Evolutionary conservation across 306 rosid genomes (phyloP).

Genomic region (Alnus rubra): DNA sequence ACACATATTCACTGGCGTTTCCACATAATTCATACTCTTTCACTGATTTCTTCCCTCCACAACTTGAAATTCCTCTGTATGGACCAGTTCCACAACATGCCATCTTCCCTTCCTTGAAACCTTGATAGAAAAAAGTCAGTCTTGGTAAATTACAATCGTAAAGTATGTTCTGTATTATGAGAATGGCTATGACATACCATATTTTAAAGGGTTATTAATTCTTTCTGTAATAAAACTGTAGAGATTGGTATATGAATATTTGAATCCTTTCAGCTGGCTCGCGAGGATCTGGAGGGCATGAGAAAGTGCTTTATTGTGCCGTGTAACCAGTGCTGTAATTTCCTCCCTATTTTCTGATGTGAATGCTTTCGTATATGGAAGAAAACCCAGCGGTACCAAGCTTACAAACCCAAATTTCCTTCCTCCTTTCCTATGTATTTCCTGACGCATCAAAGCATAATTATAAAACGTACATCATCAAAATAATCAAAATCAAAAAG

Average conservation of each 20-base stretch:
- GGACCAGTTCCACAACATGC: constrained; percentile 50
- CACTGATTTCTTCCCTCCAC: constrained; percentile 39
- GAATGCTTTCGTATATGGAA: too few relatives aligned
- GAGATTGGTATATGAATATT: constrained; percentile 17
- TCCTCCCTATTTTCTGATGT: too few relatives aligned
- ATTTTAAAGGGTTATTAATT: constrained; percentile 30
- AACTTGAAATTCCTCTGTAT: constrained; percentile 36
- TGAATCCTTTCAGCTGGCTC: constrained; percentile 24
- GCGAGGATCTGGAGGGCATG: not conserved
- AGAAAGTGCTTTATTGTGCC: not conserved
- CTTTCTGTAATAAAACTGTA: constrained; percentile 8
- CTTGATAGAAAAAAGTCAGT: not conserved
- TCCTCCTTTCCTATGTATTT: constrained; percentile 32
- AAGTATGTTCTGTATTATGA: not conserved
- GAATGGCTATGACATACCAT: constrained; percentile 27
- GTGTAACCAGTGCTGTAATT: too few relatives aligned
- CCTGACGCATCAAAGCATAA: constrained; percentile 10
- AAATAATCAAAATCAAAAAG: too few relatives aligned
- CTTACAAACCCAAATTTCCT: constrained; percentile 31
- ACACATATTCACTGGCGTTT: constrained; percentile 26
- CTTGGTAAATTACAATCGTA: too few relatives aligned
- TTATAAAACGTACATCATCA: not conserved
- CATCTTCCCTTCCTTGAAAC: constrained; percentile 36
- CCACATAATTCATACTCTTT: constrained; percentile 30
- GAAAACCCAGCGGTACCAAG: too few relatives aligned